These are phyloP conservation scores for Waltergamsia citrina DNA, from an alignment of 2,329 filamentous ascomycete genomes.

Conservation along the genomic window DNA sequence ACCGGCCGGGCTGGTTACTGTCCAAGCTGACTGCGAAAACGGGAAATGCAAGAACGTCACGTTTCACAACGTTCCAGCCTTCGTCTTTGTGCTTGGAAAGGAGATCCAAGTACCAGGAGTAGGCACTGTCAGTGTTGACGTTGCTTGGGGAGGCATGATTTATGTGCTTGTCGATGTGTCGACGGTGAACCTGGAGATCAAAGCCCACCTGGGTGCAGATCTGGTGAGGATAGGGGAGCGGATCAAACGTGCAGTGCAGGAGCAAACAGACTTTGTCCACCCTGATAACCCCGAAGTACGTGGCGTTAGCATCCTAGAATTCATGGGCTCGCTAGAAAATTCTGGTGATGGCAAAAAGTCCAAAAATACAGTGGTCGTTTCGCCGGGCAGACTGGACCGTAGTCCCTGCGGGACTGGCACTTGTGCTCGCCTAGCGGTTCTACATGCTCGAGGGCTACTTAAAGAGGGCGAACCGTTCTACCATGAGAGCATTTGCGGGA, in stretches of 20 bases:
- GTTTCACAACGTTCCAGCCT: slow-evolving; percentile 34
- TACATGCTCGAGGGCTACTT: slow-evolving; percentile 26
- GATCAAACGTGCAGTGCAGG: slow-evolving; percentile 29
- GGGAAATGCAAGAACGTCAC: slow-evolving; percentile 32
- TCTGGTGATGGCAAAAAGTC: slow-evolving; percentile 16
- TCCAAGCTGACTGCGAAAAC: slow-evolving; percentile 27
- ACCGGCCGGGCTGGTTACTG: slow-evolving; percentile 29
- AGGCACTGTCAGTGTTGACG: slow-evolving; percentile 27
- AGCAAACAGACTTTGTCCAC: slow-evolving; percentile 24
- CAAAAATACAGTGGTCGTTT: slow-evolving; percentile 31
- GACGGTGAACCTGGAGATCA: slow-evolving; percentile 22
- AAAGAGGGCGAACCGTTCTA: slow-evolving; percentile 21
- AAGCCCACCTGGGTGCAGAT: slow-evolving; percentile 17
- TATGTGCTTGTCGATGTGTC: slow-evolving; percentile 30
- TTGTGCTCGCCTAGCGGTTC: slow-evolving; percentile 27
- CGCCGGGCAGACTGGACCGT: slow-evolving; percentile 30
- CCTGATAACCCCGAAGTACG: slow-evolving; percentile 29
- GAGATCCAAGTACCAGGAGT: slow-evolving; percentile 28
- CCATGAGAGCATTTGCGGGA: slow-evolving; percentile 28
- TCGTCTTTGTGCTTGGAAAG: slow-evolving; percentile 27
- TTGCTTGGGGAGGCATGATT: slow-evolving; percentile 36
- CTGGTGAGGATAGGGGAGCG: slow-evolving; percentile 30
- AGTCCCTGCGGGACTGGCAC: slow-evolving; percentile 34
- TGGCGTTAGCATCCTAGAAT: slow-evolving; percentile 28
- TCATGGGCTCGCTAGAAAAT: slow-evolving; percentile 22